Conservation (phyloP, 768 basidiomycete genomes). For the Leccinum imitatum region DNA sequence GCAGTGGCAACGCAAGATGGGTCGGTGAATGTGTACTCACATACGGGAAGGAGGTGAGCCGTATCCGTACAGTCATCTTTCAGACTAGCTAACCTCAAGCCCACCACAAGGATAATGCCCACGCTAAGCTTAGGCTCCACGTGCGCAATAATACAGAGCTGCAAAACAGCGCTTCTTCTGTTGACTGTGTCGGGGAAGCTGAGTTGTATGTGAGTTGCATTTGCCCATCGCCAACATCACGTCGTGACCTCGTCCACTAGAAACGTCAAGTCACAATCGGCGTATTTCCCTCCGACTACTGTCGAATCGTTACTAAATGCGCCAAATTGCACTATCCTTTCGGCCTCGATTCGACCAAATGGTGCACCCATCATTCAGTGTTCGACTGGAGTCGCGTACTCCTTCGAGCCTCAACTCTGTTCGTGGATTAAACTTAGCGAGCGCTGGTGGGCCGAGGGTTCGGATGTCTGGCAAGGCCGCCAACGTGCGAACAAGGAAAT, state of each 20-base stretch:
- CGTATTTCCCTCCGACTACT: constrained; percentile 65
- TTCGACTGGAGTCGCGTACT: constrained; percentile 74
- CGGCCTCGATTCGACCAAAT: constrained; percentile 70
- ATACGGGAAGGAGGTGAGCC: constrained; percentile 75
- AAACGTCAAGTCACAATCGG: constrained; percentile 69
- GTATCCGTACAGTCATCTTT: neutral
- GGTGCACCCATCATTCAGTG: constrained; percentile 77
- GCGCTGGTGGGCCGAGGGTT: constrained; percentile 83
- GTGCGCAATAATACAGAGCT: constrained; percentile 65
- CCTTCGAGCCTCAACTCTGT: constrained; percentile 68
- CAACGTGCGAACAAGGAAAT: constrained; percentile 56
- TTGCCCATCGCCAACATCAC: neutral
- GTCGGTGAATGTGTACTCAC: constrained; percentile 78
- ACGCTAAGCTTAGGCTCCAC: constrained; percentile 71
- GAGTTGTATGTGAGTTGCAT: constrained; percentile 64
- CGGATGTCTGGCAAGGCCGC: constrained; percentile 79
- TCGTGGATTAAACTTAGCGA: constrained; percentile 78
- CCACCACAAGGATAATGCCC: constrained; percentile 63
- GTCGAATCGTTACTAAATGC: constrained; percentile 56
- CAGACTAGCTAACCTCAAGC: constrained; percentile 3
- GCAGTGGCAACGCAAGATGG: constrained; percentile 82
- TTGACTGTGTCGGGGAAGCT: constrained; percentile 72
- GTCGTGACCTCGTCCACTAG: constrained; percentile 39
- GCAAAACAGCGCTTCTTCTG: constrained; percentile 62
- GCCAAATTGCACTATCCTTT: constrained; percentile 60